These are phyloP conservation scores for Lanmaoa rubissima DNA, from an alignment of 768 basidiomycete genomes.

Conservation along the genomic window DNA sequence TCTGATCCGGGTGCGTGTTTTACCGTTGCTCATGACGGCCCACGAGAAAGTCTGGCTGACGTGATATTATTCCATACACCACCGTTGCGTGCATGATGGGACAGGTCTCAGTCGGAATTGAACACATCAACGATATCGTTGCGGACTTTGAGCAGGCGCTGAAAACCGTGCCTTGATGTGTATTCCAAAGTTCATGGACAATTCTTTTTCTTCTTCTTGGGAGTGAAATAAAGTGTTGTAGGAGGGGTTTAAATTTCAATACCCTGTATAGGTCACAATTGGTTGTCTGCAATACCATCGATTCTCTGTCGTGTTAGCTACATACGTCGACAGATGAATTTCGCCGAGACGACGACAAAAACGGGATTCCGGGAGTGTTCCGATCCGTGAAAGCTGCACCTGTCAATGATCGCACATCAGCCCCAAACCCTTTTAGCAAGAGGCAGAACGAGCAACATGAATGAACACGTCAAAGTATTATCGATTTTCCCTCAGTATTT, in stretches of 20 bases:
- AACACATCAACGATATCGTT: conserved; percentile 45
- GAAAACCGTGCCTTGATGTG: conserved; percentile 16
- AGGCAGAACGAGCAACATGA: no score
- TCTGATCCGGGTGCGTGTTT: conserved; percentile 48
- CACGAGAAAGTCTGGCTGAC: not conserved
- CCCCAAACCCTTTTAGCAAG: no score
- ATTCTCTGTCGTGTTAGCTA: not conserved
- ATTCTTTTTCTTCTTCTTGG: not conserved
- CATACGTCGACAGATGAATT: not conserved
- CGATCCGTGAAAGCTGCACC: not conserved
- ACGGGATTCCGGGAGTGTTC: not conserved
- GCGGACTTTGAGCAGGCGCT: conserved; percentile 46
- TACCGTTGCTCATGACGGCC: no score
- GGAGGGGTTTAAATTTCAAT: not conserved
- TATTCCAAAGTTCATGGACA: not conserved
- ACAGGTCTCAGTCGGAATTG: conserved; percentile 45
- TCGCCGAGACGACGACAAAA: not conserved
- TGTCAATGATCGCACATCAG: no score
- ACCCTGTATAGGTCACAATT: not conserved
- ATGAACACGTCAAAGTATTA: no score
- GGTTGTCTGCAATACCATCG: not conserved
- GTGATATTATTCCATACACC: not conserved
- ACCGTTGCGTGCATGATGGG: no score
- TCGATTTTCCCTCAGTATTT: not conserved
- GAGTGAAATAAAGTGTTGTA: not conserved